Conservation (phyloP, 2,329 filamentous ascomycete species). For the Fusarium nurragi region DNA sequence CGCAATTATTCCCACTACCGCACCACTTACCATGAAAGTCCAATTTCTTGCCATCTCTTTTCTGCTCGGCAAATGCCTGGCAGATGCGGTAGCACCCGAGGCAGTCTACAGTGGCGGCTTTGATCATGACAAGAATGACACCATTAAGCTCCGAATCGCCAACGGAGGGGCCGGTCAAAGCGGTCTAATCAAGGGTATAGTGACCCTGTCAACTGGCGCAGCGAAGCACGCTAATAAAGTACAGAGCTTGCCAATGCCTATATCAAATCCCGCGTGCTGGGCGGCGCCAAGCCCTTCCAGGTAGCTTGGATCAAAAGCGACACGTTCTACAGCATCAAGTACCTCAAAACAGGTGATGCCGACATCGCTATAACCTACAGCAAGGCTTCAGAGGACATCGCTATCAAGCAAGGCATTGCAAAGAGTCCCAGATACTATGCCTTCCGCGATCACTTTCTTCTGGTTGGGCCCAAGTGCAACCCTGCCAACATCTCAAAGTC, state of each 20-base stretch:
- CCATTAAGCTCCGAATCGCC: conserved; percentile 45
- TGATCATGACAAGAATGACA: conserved; percentile 6
- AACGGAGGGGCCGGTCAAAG: conserved; percentile 53
- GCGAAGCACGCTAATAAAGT: accelerated
- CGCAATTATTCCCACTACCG: background rate
- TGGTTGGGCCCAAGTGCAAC: conserved; percentile 52
- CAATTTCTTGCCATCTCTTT: background rate
- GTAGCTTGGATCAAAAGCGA: conserved; percentile 58
- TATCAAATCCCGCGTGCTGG: conserved; percentile 36
- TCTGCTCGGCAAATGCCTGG: background rate
- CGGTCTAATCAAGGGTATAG: conserved; percentile 48
- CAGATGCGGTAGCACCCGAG: conserved; percentile 19
- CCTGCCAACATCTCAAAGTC: conserved; percentile 44
- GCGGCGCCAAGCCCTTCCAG: conserved; percentile 47
- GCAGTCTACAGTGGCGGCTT: conserved; percentile 39
- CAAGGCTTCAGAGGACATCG: conserved; percentile 54
- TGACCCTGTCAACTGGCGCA: too few species aligned
- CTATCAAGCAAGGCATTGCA: conserved; percentile 53
- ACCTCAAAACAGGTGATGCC: conserved; percentile 51
- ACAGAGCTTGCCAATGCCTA: conserved; percentile 44
- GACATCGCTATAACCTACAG: conserved; percentile 60
- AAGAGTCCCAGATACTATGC: conserved; percentile 47
- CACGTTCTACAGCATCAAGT: conserved; percentile 57
- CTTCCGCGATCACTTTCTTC: conserved; percentile 59
- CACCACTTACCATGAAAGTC: background rate